Conservation (phyloP, 169 alveolate genomes). For the Plasmodium ovale region DNA sequence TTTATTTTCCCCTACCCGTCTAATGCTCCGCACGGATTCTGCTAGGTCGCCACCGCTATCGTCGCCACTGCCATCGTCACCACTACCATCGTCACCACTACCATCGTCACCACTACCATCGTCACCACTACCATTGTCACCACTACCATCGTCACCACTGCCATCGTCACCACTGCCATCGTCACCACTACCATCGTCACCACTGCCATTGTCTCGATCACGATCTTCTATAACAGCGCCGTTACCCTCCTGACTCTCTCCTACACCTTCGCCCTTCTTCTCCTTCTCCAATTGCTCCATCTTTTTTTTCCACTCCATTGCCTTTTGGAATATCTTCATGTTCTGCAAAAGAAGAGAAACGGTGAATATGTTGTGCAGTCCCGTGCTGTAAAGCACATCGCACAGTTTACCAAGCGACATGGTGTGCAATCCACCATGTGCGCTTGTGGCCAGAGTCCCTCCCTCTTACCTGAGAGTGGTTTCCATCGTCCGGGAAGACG, state of each 20-base stretch:
- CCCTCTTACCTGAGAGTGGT: constrained; percentile 75
- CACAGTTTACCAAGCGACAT: no score
- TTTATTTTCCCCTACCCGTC: no score
- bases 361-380: neutral
- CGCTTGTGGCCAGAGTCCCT: neutral
- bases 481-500: constrained; percentile 87
- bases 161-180: no score
- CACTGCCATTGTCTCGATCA: neutral
- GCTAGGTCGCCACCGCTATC: no score
- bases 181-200: no score
- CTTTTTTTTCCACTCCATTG: constrained; percentile 60
- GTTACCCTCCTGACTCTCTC: constrained; percentile 1
- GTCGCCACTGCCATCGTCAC: no score
- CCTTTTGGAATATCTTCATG: constrained; percentile 63
- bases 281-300: constrained; percentile 39
- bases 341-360: constrained; percentile 21
- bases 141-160: no score
- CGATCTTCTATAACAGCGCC: neutral
- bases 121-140: no score
- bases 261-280: constrained; percentile 5
- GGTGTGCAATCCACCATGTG: no score
- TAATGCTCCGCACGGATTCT: no score
- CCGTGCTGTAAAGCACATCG: constrained; percentile 56
- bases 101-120: no score
- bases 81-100: no score